Evolutionary conservation across 2,329 filamentous ascomycete species (phyloP).

Genomic region (Nemania serpens): DNA sequence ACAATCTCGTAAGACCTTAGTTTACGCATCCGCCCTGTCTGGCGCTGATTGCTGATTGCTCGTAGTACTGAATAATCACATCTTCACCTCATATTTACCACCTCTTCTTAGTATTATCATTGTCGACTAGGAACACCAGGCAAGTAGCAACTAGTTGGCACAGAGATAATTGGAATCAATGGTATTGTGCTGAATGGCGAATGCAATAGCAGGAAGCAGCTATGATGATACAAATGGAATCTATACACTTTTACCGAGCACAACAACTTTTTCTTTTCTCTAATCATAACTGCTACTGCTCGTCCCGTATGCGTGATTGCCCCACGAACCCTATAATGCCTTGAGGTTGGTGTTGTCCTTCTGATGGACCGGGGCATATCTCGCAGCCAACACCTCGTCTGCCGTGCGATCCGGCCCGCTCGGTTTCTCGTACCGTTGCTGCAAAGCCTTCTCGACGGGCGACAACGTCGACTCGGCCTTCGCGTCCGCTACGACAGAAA

Average conservation of each 20-base stretch:
- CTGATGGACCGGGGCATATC: slow-evolving; percentile 40
- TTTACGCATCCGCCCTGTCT: too few species aligned
- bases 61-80: too few species aligned
- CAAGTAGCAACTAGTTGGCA: too few species aligned
- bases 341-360: slow-evolving; percentile 45
- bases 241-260: slow-evolving; percentile 7
- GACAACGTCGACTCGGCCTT: slow-evolving; percentile 48
- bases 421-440: slow-evolving; percentile 54
- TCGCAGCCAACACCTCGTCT: slow-evolving; percentile 43
- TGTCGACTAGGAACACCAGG: too few species aligned
- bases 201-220: slow-evolving; percentile 15
- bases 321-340: slow-evolving; percentile 18
- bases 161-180: neutral
- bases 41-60: too few species aligned
- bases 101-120: too few species aligned
- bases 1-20: too few species aligned
- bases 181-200: slow-evolving; percentile 1
- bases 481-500: slow-evolving; percentile 42
- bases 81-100: too few species aligned
- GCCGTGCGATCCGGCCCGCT: slow-evolving; percentile 47
- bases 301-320: neutral
- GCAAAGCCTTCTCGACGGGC: slow-evolving; percentile 57
- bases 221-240: slow-evolving; percentile 24
- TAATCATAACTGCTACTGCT: neutral
- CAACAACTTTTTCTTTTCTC: neutral